Evolutionary conservation across 495 filamentous ascomycete genomes (phyloP).

Genomic region (Penicillium pulvis): DNA sequence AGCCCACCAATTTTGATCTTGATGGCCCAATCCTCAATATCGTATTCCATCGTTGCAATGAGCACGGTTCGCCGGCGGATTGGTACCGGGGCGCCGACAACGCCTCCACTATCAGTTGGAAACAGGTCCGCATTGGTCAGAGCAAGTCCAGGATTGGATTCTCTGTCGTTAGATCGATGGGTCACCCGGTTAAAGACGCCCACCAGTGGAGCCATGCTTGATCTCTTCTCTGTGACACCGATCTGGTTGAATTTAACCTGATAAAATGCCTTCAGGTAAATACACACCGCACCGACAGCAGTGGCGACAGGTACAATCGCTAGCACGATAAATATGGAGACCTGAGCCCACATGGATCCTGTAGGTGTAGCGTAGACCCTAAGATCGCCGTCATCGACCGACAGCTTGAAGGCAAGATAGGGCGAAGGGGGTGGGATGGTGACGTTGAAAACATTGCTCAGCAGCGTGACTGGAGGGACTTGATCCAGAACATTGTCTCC

Average conservation of each 20-base stretch:
- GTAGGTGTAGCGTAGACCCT: constrained; percentile 43
- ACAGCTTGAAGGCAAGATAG: constrained; percentile 56
- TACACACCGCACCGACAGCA: constrained; percentile 52
- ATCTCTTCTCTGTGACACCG: constrained; percentile 55
- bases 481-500: constrained; percentile 41
- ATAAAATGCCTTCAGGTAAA: constrained; percentile 69
- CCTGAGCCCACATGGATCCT: constrained; percentile 59
- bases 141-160: not conserved
- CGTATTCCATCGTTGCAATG: constrained; percentile 74
- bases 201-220: constrained; percentile 35
- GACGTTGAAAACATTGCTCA: constrained; percentile 30
- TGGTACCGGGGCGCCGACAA: not conserved
- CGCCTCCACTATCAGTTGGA: not conserved
- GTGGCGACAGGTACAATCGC: constrained; percentile 55
- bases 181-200: constrained; percentile 32
- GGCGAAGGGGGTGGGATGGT: constrained; percentile 56
- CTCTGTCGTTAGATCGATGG: constrained; percentile 13
- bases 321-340: constrained; percentile 58
- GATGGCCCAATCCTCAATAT: constrained; percentile 71
- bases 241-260: constrained; percentile 71
- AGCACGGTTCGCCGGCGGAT: constrained; percentile 53
- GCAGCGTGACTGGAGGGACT: constrained; percentile 14
- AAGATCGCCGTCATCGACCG: constrained; percentile 52
- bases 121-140: not conserved
- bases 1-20: constrained; percentile 77